Conservation (phyloP, 805 yeast species). For the Candida insectalens region DNA sequence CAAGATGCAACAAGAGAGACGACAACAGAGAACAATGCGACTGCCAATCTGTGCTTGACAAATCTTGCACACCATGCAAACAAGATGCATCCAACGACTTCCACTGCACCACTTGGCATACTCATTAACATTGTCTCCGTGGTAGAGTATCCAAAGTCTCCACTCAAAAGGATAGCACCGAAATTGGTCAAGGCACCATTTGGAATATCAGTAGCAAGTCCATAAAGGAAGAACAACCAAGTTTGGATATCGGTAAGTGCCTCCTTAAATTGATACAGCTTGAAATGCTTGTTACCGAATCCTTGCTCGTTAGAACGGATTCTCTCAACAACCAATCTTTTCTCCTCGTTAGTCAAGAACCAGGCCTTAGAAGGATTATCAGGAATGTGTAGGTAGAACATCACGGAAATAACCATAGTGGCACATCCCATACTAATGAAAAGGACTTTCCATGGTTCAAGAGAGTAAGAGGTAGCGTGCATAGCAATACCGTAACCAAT, state of each 20-base stretch:
- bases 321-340: constrained; percentile 22
- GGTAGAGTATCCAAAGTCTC: constrained; percentile 23
- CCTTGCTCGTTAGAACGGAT: constrained; percentile 27
- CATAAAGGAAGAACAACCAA: constrained; percentile 29
- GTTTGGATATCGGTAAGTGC: constrained; percentile 26
- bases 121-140: constrained; percentile 8
- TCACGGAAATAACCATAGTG: constrained; percentile 23
- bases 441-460: constrained; percentile 23
- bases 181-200: constrained; percentile 36
- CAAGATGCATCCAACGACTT: constrained; percentile 24
- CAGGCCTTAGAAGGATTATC: constrained; percentile 25
- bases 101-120: constrained; percentile 28
- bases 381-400: constrained; percentile 21
- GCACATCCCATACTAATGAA: constrained; percentile 26
- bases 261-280: constrained; percentile 18
- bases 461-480: constrained; percentile 14
- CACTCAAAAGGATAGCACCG: constrained; percentile 26
- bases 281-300: constrained; percentile 20
- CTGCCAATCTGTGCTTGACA: constrained; percentile 7
- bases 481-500: constrained; percentile 25
- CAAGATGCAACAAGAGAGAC: not conserved
- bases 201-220: constrained; percentile 19
- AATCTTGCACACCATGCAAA: constrained; percentile 10
- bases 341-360: constrained; percentile 28
- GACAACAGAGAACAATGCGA: not conserved